phyloP scores from a whole-genome alignment of 306 rosid genomes.

The Cucumis hystrix region DNA sequence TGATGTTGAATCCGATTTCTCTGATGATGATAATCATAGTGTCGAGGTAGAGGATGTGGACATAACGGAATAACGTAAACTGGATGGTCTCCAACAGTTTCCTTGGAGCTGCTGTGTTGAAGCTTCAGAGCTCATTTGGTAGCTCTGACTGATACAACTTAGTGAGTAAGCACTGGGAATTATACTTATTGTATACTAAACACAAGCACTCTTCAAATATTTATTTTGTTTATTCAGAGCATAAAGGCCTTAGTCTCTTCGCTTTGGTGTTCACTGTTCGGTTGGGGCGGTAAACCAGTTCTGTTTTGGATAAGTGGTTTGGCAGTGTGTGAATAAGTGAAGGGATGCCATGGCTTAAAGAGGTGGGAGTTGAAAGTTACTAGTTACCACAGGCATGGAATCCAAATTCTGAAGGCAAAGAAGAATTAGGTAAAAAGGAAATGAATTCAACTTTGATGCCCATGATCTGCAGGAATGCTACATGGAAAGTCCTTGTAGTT shows the following conservation, averaged over 20 bases:
- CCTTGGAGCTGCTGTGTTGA: neutral
- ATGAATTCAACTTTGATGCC: neutral
- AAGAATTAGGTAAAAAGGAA: neutral
- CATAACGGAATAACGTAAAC: neutral
- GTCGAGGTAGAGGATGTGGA: slow-evolving; percentile 17
- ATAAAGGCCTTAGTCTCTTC: neutral
- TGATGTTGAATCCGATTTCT: slow-evolving; percentile 30
- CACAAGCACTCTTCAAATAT: neutral
- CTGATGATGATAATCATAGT: slow-evolving; percentile 24
- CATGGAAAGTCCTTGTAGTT: neutral
- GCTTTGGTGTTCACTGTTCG: neutral
- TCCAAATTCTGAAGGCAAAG: neutral
- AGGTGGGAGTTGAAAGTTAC: neutral
- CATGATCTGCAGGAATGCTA: neutral
- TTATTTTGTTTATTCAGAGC: neutral
- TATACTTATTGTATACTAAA: neutral
- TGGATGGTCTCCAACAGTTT: neutral
- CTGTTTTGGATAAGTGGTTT: neutral
- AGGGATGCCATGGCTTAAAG: neutral
- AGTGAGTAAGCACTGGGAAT: neutral
- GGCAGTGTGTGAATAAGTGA: neutral
- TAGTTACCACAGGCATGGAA: neutral
- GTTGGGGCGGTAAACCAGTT: neutral
- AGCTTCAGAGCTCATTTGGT: neutral
- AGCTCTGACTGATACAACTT: neutral